These are phyloP conservation scores for Wickerhamiella sorbophila DNA, from an alignment of 805 yeast species.

Conservation along the genomic window DNA sequence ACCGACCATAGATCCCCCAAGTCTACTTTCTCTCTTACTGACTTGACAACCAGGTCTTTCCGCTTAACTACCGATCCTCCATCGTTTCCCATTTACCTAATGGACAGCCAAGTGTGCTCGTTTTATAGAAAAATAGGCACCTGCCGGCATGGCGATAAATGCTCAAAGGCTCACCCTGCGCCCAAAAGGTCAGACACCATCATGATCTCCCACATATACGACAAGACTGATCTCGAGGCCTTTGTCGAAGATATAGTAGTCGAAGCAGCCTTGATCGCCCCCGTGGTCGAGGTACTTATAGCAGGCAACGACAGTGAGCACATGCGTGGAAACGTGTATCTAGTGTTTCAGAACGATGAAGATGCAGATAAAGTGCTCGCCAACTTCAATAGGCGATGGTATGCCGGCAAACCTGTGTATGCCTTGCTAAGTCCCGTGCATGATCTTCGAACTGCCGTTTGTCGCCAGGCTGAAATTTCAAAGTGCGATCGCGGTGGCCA, in stretches of 20 bases:
- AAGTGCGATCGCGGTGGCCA: conserved; percentile 73
- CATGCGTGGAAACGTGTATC: conserved; percentile 73
- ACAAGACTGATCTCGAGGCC: conserved; percentile 33
- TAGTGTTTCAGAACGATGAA: conserved; percentile 39
- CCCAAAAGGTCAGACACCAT: conserved; percentile 56
- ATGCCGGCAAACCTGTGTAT: conserved; percentile 58
- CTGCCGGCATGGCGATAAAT: conserved; percentile 80
- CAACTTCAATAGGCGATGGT: conserved; percentile 69
- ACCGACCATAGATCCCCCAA: conserved; percentile 29
- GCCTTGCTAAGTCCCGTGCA: conserved; percentile 67
- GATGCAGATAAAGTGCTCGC: conserved; percentile 49
- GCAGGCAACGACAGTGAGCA: conserved; percentile 78
- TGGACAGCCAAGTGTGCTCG: conserved; percentile 20
- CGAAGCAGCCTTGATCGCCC: conserved; percentile 39
- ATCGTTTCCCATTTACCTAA: conserved; percentile 28
- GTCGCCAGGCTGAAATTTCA: conserved; percentile 51
- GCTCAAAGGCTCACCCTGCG: conserved; percentile 51
- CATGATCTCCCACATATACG: conserved; percentile 46
- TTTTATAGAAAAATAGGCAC: conserved; percentile 79
- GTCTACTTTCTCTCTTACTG: not conserved
- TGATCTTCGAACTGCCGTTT: conserved; percentile 54
- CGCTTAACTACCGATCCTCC: conserved; percentile 61
- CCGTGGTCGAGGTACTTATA: conserved; percentile 48
- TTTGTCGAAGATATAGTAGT: conserved; percentile 61
- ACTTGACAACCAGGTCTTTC: conserved; percentile 7